Evolutionary conservation across 2,329 filamentous ascomycete species (phyloP).

Genomic region (Fusarium fracticaudum): DNA sequence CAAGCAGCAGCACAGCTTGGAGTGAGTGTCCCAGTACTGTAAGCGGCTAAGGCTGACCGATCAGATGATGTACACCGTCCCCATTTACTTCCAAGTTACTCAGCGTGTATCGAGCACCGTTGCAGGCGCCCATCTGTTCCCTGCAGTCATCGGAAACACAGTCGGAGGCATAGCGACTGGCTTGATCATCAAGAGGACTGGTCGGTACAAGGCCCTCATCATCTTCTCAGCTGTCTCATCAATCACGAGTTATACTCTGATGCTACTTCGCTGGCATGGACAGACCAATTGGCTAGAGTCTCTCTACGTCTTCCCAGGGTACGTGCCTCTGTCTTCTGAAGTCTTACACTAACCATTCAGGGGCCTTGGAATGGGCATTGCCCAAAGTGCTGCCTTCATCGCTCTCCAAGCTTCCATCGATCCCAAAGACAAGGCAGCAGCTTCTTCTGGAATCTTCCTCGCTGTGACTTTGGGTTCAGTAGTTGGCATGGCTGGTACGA

Average conservation of each 20-base stretch:
- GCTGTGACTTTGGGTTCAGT: conserved; percentile 47
- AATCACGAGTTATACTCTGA: conserved; percentile 60
- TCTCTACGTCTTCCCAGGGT: conserved; percentile 65
- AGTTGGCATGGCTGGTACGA: conserved; percentile 51
- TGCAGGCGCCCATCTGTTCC: conserved; percentile 70
- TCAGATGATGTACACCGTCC: conserved; percentile 67
- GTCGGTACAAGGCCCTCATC: conserved; percentile 66
- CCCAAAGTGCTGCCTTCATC: conserved; percentile 54
- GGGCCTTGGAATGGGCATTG: conserved; percentile 52
- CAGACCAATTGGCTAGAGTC: conserved; percentile 64
- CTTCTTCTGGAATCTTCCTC: conserved; percentile 54
- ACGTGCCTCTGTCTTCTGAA: not conserved
- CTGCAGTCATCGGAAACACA: conserved; percentile 74
- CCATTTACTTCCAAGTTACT: conserved; percentile 76
- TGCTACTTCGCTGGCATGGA: conserved; percentile 68
- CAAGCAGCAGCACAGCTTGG: conserved; percentile 62
- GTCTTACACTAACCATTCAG: not conserved
- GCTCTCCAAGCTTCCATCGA: conserved; percentile 51
- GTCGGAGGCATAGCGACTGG: conserved; percentile 70
- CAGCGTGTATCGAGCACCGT: conserved; percentile 64
- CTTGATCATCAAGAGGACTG: conserved; percentile 65
- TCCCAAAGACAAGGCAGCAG: conserved; percentile 51
- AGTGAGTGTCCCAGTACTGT: not conserved
- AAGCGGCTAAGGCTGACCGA: not conserved
- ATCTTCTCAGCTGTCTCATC: conserved; percentile 61